Evolutionary conservation across 306 rosid genomes (phyloP).

Genomic region (Citrullus amarus): DNA sequence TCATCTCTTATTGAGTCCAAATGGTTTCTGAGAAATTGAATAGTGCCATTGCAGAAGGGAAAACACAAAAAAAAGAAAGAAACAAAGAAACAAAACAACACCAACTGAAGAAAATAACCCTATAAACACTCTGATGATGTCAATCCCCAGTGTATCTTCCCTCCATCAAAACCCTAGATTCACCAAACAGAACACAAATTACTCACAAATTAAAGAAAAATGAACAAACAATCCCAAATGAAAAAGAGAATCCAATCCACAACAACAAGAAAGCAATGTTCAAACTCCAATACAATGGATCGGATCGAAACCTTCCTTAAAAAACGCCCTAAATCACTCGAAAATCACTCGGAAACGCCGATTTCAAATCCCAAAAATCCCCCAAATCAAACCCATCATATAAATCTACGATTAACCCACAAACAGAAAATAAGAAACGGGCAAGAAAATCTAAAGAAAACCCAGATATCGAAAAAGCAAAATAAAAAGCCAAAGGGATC

Average conservation of each 20-base stretch:
- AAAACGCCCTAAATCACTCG: neutral
- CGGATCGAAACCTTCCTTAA: neutral
- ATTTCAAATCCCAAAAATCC: neutral
- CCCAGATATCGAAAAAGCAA: neutral
- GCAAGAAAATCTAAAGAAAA: slow-evolving; percentile 4
- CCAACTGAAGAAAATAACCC: slow-evolving; percentile 57
- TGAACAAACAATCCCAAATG: neutral
- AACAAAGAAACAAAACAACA: slow-evolving; percentile 27
- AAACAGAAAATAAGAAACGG: slow-evolving; percentile 18
- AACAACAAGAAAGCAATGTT: neutral
- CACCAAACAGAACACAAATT: slow-evolving; percentile 36
- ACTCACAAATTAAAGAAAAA: neutral
- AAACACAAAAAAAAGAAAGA: slow-evolving; percentile 18
- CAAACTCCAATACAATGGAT: neutral
- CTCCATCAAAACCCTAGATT: slow-evolving; percentile 94
- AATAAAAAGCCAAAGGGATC: neutral
- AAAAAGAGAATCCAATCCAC: neutral
- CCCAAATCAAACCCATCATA: neutral
- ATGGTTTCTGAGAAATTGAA: slow-evolving; percentile 41
- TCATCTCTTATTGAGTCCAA: slow-evolving; percentile 29
- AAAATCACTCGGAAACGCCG: neutral
- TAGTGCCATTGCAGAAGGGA: slow-evolving; percentile 35
- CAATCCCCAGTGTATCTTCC: slow-evolving; percentile 98
- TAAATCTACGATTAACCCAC: slow-evolving; percentile 7
- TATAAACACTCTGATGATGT: slow-evolving; percentile 48